Percentiles rank a stretch among this genome's conserved stretches.
phyloP scores from a whole-genome alignment of 768 basidiomycete genomes.

The Naganishia antarctica region DNA sequence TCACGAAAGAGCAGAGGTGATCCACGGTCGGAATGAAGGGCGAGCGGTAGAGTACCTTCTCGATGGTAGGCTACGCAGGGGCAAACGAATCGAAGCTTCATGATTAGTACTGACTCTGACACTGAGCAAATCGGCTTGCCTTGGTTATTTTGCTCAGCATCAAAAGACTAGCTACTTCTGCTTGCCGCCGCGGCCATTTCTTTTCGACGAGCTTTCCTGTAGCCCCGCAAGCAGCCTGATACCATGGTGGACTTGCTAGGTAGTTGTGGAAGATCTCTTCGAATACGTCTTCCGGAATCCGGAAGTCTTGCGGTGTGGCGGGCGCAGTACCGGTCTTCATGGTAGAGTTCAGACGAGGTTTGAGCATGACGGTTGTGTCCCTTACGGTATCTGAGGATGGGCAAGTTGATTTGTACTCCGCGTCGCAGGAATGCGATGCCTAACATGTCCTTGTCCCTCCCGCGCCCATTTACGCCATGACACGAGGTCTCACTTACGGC shows the following conservation, averaged over 20 bases:
- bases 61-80: constrained; percentile 14
- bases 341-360: background rate
- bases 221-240: background rate
- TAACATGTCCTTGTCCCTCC: too few relatives aligned
- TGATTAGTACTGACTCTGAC: background rate
- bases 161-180: background rate
- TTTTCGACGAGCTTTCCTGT: background rate
- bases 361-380: background rate
- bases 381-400: background rate
- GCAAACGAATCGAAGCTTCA: background rate
- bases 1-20: constrained; percentile 59
- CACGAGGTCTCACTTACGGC: too few relatives aligned
- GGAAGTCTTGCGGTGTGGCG: constrained; percentile 16
- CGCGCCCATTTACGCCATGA: too few relatives aligned
- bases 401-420: too few relatives aligned
- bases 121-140: background rate
- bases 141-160: constrained; percentile 24
- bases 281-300: constrained; percentile 9
- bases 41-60: constrained; percentile 14
- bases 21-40: constrained; percentile 54
- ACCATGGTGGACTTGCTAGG: background rate
- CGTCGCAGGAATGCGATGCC: too few relatives aligned
- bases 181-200: constrained; percentile 3
- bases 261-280: constrained; percentile 11
- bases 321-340: constrained; percentile 17